phyloP scores from a whole-genome alignment of 2,329 filamentous ascomycete species.

The Blastomyces parvus region DNA sequence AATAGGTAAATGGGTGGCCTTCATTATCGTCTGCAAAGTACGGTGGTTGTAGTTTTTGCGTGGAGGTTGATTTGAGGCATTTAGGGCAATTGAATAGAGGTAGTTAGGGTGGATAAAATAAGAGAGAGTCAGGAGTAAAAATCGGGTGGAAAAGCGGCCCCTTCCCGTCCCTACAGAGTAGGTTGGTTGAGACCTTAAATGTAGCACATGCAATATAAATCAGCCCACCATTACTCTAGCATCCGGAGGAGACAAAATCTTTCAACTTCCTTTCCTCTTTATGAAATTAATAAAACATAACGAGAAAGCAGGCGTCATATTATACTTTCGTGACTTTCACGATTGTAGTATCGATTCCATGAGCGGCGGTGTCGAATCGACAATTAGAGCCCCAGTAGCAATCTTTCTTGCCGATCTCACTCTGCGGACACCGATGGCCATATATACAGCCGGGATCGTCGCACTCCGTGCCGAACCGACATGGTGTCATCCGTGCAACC shows the following conservation, averaged over 20 bases:
- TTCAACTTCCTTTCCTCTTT: not conserved
- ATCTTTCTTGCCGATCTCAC: slow-evolving; percentile 41
- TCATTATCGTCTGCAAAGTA: not conserved
- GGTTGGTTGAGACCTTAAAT: not conserved
- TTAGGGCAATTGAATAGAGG: not conserved
- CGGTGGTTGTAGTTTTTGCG: not conserved
- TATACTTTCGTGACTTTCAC: slow-evolving; percentile 34
- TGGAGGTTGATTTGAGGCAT: not conserved
- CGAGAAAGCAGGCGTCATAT: not conserved
- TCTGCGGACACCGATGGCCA: slow-evolving; percentile 53
- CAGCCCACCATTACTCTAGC: not conserved
- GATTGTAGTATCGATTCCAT: slow-evolving; percentile 49
- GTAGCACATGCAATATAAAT: not conserved
- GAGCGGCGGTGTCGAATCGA: slow-evolving; percentile 48
- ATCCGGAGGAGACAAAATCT: not conserved
- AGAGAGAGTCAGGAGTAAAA: no score
- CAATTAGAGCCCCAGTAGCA: slow-evolving; percentile 52
- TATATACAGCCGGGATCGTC: slow-evolving; percentile 54
- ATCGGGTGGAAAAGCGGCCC: not conserved
- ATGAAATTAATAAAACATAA: slow-evolving; percentile 2
- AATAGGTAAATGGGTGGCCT: not conserved
- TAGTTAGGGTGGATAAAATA: no score
- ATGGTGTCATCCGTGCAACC: slow-evolving; percentile 55
- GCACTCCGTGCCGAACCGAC: slow-evolving; percentile 48
- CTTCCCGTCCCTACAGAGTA: not conserved